A percentile compares a stretch with the other conserved stretches of the same genome.
Conservation (phyloP, 768 basidiomycete species). For the Pisolithus tinctorius region DNA sequence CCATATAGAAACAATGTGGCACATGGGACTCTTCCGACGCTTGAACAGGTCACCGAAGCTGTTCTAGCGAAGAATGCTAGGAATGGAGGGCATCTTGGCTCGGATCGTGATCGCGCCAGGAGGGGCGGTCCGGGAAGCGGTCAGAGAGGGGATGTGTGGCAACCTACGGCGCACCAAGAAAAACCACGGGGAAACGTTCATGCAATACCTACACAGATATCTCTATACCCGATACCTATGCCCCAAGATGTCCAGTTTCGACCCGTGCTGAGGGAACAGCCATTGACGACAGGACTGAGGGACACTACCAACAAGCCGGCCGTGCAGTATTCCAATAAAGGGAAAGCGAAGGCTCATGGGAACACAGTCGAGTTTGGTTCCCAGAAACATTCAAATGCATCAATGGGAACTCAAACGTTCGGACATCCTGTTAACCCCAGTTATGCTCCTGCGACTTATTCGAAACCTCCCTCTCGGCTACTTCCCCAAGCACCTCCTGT, state of each 20-base stretch:
- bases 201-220: conserved; percentile 3
- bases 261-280: conserved; percentile 8
- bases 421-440: conserved; percentile 10
- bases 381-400: neutral
- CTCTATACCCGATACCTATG: conserved; percentile 8
- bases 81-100: neutral
- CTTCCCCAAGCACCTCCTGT: conserved; percentile 1
- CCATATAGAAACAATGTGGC: neutral
- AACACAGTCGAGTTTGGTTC: neutral
- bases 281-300: conserved; percentile 2
- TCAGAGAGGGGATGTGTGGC: neutral
- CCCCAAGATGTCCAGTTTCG: neutral
- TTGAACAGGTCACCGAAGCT: conserved; percentile 13
- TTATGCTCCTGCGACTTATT: neutral
- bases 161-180: too few species aligned
- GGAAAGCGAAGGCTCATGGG: neutral
- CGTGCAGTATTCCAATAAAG: conserved; percentile 4
- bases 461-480: neutral
- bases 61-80: conserved; percentile 4
- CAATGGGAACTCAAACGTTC: conserved; percentile 4
- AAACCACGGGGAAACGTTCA: neutral
- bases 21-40: conserved; percentile 8
- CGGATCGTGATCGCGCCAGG: conserved; percentile 1
- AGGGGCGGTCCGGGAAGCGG: neutral
- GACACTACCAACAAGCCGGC: conserved; percentile 2